Base-by-base conservation (phyloP, 2,329 filamentous ascomycete genomes). In the Colletotrichum australisinense region DNA sequence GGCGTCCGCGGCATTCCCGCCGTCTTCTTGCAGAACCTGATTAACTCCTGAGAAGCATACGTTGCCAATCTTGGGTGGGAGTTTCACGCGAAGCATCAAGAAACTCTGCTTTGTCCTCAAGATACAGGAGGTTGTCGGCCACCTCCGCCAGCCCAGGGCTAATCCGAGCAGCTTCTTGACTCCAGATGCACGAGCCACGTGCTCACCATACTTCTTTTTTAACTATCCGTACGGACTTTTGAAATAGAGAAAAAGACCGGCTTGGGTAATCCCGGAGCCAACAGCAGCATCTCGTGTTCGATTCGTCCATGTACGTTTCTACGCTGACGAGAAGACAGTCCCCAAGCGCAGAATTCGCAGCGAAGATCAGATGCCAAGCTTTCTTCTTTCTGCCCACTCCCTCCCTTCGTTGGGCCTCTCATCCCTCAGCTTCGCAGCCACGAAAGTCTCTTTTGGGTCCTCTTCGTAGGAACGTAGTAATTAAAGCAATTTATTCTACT, bases 161-260 rank as follows among this genome's bases (percentile, higher is more conserved):
- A 55, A 52, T 22, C 26, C 19, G 19, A 22, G 16, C 42, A 38
- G n/a, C 16, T 30, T 28, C 26, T 30, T 57, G 26, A 46, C 56
- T 19, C 12, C 26, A 19, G 9, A 56, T 57, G 60, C 59, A 71
- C 60, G 49, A 56, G 53, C 67, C 71, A 71, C 67, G 62, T 73
- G 60, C 65, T 59, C 52, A 53, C 69, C 32, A 59, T 53, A 69
- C 65, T 63, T 63, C 14, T 46, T 65, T 58, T 19, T 59, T 14
- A 58, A 49, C 52, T 63, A 35, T 35, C 32, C 32, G 32, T 35
- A 19, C 65, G 49, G 69, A 38, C 52, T 69, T 55, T 24, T 14
- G 22, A 8, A 38, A 22, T 57, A 28, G 32, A 32, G 46, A 30
- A 46, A 62, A 22, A 35, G 56, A 19, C 59, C 57, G 64, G 49